Evolutionary conservation across 2,329 filamentous ascomycete species (phyloP).

Genomic region (Monascus ruber): DNA sequence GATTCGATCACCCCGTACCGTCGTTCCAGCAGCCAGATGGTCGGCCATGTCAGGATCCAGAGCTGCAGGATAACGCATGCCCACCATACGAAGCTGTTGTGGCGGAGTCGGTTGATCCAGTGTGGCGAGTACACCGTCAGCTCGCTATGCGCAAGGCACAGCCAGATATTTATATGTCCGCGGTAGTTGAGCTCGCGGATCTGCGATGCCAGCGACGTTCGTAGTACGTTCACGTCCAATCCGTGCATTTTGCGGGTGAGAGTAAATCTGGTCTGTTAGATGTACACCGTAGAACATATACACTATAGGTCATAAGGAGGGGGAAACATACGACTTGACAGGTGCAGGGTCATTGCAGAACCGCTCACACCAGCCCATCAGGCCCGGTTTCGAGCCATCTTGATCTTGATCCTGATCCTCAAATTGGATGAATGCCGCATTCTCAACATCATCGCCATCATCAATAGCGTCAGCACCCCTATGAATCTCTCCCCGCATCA

Average conservation of each 20-base stretch:
- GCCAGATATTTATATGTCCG: slow-evolving; percentile 17
- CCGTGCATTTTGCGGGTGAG: slow-evolving; percentile 19
- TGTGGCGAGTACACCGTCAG: slow-evolving; percentile 29
- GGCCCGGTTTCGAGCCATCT: slow-evolving; percentile 1
- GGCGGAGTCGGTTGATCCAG: slow-evolving; percentile 26
- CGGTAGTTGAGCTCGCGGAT: slow-evolving; percentile 28
- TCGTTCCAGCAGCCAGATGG: slow-evolving; percentile 26
- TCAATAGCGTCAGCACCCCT: neutral
- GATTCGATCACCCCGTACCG: slow-evolving; percentile 23
- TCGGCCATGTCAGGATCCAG: slow-evolving; percentile 30
- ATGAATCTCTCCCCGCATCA: neutral
- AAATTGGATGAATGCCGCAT: slow-evolving; percentile 2
- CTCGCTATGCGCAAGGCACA: slow-evolving; percentile 13
- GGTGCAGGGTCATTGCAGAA: slow-evolving; percentile 23
- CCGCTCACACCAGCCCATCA: slow-evolving; percentile 23
- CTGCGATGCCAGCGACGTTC: slow-evolving; percentile 20
- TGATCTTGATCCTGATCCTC: slow-evolving; percentile 5
- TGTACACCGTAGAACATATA: neutral
- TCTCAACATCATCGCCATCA: neutral
- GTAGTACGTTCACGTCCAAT: slow-evolving; percentile 16
- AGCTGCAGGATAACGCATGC: slow-evolving; percentile 24
- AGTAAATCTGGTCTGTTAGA: slow-evolving; percentile 12
- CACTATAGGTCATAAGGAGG: neutral
- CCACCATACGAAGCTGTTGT: slow-evolving; percentile 24
- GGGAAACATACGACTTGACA: slow-evolving; percentile 25